phyloP scores from a whole-genome alignment of 2,329 filamentous ascomycete species.

The Diaporthe citriasiana region DNA sequence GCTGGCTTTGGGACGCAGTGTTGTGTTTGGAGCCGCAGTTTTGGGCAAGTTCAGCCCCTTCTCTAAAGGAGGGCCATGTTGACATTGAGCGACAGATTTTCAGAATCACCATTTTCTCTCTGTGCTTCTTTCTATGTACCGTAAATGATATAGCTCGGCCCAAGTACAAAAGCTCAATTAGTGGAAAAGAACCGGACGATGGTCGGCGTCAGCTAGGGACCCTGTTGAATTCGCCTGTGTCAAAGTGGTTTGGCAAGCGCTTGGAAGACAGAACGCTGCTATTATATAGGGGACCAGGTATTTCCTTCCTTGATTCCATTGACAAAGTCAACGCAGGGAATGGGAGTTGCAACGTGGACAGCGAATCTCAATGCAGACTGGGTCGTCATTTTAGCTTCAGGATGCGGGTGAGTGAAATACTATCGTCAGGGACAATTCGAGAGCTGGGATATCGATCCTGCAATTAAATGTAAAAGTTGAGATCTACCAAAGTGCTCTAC shows the following conservation, averaged over 20 bases:
- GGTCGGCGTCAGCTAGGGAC: not conserved
- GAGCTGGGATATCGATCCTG: not conserved
- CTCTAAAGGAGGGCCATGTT: not conserved
- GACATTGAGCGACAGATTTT: not conserved
- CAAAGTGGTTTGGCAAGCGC: not conserved
- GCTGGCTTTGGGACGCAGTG: not conserved
- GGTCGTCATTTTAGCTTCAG: not conserved
- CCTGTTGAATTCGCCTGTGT: not conserved
- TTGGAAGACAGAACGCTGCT: not conserved
- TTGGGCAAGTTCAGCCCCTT: not conserved
- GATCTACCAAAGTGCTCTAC: not conserved
- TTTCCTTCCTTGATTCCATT: not conserved
- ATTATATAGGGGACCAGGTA: not conserved
- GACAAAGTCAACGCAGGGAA: conserved; percentile 1
- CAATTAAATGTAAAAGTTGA: not conserved
- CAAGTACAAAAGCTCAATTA: not conserved
- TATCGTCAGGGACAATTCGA: no score
- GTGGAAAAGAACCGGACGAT: not conserved
- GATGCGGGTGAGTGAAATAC: not conserved
- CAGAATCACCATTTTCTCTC: not conserved
- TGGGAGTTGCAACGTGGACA: conserved; percentile 8
- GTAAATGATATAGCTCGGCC: not conserved
- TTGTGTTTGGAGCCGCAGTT: not conserved
- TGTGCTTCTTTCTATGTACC: not conserved
- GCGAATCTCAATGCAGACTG: not conserved